A percentile compares a stretch with the other conserved stretches of the same genome.
These are phyloP conservation scores for Mycena olivaceomarginata DNA, from an alignment of 768 basidiomycete species.

Conservation along the genomic window DNA sequence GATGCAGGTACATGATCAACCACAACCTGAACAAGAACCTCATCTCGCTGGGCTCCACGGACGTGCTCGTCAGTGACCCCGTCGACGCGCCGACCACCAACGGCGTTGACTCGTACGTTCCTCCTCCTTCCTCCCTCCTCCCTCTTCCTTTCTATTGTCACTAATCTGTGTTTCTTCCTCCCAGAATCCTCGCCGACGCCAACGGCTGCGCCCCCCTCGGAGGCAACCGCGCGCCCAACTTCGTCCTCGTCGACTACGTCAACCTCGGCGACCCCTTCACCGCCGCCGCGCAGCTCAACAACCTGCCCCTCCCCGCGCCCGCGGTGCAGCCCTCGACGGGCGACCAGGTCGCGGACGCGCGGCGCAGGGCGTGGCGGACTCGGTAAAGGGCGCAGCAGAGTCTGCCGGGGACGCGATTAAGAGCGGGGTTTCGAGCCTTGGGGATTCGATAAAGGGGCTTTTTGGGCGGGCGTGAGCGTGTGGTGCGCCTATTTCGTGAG, in stretches of 20 bases:
- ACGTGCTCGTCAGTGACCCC: constrained; percentile 54
- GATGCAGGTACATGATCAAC: constrained; percentile 59
- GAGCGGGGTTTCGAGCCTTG: not conserved
- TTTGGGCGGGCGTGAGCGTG: constrained; percentile 10
- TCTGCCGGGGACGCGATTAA: not conserved
- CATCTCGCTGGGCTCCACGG: constrained; percentile 46
- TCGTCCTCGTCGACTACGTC: constrained; percentile 70
- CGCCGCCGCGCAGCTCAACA: constrained; percentile 64
- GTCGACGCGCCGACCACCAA: constrained; percentile 53
- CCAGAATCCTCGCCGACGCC: constrained; percentile 61
- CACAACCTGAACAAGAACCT: constrained; percentile 64
- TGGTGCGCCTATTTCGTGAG: not conserved
- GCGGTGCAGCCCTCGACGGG: not conserved
- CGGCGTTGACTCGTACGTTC: constrained; percentile 50
- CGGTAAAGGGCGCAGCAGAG: not conserved
- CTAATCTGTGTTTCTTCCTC: not conserved
- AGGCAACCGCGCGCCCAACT: constrained; percentile 64
- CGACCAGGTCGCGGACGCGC: not conserved
- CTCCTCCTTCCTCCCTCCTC: not conserved
- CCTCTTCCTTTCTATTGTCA: not conserved
- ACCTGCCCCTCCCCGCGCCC: constrained; percentile 43
- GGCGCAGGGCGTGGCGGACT: not conserved
- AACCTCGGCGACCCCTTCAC: constrained; percentile 62
- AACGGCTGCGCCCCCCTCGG: constrained; percentile 64
- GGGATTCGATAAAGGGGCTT: constrained; percentile 1